Conservation (phyloP, 2,329 filamentous ascomycete genomes). For the Byssoonygena ceratinophila region DNA sequence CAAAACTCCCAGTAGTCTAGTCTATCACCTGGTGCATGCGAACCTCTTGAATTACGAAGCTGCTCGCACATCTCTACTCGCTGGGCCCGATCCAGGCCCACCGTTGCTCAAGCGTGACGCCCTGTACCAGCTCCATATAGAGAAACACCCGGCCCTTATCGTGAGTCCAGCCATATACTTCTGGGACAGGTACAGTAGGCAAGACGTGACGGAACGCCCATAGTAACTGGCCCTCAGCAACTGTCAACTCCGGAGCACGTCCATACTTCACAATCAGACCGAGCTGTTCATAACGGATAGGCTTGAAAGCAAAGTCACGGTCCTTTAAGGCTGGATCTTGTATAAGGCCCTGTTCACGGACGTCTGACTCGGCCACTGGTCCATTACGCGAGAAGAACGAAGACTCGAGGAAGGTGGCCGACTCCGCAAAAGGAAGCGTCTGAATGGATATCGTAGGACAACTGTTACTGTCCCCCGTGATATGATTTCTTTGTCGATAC, state of each 20-base stretch:
- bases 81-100: slow-evolving; percentile 26
- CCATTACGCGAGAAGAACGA: too few species aligned
- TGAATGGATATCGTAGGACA: too few species aligned
- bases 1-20: slow-evolving; percentile 12
- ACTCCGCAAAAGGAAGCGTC: too few species aligned
- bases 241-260: slow-evolving; percentile 14
- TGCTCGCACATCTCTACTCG: slow-evolving; percentile 22
- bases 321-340: too few species aligned
- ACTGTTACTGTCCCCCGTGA: too few species aligned
- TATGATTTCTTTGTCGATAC: too few species aligned
- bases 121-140: slow-evolving; percentile 28
- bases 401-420: too few species aligned
- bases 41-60: slow-evolving; percentile 21
- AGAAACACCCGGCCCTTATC: slow-evolving; percentile 23
- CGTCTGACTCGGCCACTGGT: too few species aligned
- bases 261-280: slow-evolving; percentile 30
- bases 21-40: too few species aligned
- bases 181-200: slow-evolving; percentile 27
- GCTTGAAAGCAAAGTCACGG: too few species aligned
- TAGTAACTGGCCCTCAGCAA: slow-evolving; percentile 27
- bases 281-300: too few species aligned
- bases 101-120: slow-evolving; percentile 21
- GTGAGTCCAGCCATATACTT: slow-evolving; percentile 29
- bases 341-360: too few species aligned
- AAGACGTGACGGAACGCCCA: slow-evolving; percentile 22